phyloP scores from a whole-genome alignment of 2,329 filamentous ascomycete genomes.

The Xylariaceae sp. region DNA sequence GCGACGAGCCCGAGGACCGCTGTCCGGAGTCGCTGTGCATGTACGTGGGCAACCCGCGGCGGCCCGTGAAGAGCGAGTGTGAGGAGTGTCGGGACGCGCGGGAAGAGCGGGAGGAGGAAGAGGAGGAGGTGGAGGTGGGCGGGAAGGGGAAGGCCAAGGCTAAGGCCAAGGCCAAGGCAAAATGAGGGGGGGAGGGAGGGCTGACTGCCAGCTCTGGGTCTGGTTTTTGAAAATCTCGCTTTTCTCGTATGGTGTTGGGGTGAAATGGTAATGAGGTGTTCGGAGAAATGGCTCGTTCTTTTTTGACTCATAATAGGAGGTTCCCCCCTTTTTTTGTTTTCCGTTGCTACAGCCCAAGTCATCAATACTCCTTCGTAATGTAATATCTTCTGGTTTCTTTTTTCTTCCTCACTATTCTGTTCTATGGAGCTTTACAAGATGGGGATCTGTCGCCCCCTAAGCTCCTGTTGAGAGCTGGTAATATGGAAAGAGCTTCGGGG shows the following conservation, averaged over 20 bases:
- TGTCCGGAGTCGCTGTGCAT: slow-evolving; percentile 36
- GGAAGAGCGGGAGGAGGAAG: slow-evolving; percentile 29
- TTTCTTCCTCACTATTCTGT: background rate
- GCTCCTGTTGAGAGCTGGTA: background rate
- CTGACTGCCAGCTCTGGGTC: background rate
- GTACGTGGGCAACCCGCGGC: slow-evolving; percentile 34
- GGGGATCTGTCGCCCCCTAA: background rate
- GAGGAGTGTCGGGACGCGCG: slow-evolving; percentile 28
- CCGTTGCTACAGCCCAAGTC: background rate
- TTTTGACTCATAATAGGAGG: background rate
- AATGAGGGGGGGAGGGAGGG: background rate
- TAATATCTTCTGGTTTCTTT: background rate
- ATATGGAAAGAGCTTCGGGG: background rate
- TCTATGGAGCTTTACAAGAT: background rate
- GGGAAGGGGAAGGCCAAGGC: background rate
- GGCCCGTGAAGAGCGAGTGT: slow-evolving; percentile 33
- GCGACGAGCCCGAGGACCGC: slow-evolving; percentile 26
- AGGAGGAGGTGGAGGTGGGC: slow-evolving; percentile 16
- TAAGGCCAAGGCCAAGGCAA: background rate
- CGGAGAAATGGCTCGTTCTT: background rate
- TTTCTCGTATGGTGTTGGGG: background rate
- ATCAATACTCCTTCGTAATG: background rate
- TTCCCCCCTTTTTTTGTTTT: background rate
- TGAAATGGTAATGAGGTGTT: background rate
- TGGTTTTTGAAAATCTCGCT: background rate